These are phyloP conservation scores for Lepidopterella palustris DNA, from an alignment of 495 filamentous ascomycete genomes.

Conservation along the genomic window DNA sequence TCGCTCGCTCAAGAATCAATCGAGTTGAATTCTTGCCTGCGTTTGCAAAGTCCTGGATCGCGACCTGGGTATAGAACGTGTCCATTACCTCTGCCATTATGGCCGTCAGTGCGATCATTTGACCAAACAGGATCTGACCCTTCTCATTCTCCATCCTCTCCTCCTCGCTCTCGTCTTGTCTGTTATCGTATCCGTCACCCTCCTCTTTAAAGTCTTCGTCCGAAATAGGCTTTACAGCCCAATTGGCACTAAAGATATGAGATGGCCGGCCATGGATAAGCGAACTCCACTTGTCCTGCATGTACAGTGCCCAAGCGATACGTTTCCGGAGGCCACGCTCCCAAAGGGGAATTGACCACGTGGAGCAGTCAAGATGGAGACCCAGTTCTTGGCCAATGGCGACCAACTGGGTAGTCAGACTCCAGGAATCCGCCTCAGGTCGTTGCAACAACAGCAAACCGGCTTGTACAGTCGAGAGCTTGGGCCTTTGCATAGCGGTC, in stretches of 20 bases:
- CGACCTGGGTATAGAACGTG: slow-evolving; percentile 70
- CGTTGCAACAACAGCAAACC: slow-evolving; percentile 84
- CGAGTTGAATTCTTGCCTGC: slow-evolving; percentile 41
- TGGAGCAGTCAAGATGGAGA: slow-evolving; percentile 78
- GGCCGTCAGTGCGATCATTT: slow-evolving; percentile 67
- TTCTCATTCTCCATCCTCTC: slow-evolving; percentile 51
- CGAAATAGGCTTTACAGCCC: slow-evolving; percentile 66
- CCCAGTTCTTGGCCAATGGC: slow-evolving; percentile 77
- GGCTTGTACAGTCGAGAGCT: slow-evolving; percentile 89
- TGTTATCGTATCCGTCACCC: slow-evolving; percentile 41
- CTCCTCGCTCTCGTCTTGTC: slow-evolving; percentile 39
- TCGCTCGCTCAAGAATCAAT: slow-evolving; percentile 64
- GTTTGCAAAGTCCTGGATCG: slow-evolving; percentile 44
- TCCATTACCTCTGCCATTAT: slow-evolving; percentile 73
- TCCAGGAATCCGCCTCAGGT: slow-evolving; percentile 78
- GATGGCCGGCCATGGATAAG: slow-evolving; percentile 81
- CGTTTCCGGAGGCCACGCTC: slow-evolving; percentile 77
- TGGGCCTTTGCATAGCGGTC: slow-evolving; percentile 74
- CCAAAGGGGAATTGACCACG: slow-evolving; percentile 83
- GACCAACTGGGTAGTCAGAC: slow-evolving; percentile 77
- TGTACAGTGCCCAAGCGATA: slow-evolving; percentile 84
- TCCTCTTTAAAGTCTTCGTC: slow-evolving; percentile 61
- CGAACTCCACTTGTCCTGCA: slow-evolving; percentile 91
- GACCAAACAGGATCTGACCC: slow-evolving; percentile 61
- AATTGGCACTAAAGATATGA: slow-evolving; percentile 73